These are phyloP conservation scores for Urochloa ruziziensis DNA, from an alignment of 176 grass and related monocot genomes.

Conservation along the genomic window DNA sequence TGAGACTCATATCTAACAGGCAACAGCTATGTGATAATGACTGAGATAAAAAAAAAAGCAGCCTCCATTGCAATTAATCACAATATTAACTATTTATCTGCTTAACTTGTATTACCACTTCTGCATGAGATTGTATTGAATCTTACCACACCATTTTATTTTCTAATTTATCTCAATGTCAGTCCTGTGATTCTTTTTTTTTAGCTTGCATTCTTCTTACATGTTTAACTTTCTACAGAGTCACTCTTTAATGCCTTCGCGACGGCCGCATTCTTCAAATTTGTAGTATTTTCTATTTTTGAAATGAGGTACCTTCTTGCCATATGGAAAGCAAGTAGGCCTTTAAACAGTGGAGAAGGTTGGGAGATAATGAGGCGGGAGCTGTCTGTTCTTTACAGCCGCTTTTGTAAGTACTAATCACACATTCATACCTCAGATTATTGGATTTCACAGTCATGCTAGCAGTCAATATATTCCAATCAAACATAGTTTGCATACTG, in stretches of 20 bases:
- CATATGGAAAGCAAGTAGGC: conserved; percentile 98
- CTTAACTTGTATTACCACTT: not conserved
- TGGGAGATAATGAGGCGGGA: conserved; percentile 96
- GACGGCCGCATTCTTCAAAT: conserved; percentile 98
- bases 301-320: conserved; percentile 98
- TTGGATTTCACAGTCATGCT: conserved; percentile 5
- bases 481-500: not conserved
- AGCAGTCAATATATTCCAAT: not conserved
- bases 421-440: too few relatives aligned
- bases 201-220: not conserved
- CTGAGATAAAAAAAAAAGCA: not conserved
- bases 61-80: not conserved
- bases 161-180: not conserved
- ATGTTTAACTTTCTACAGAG: conserved; percentile 55
- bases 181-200: not conserved
- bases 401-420: conserved; percentile 88
- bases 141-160: not conserved
- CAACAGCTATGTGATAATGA: not conserved
- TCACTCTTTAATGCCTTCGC: conserved; percentile 99
- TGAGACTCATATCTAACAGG: not conserved
- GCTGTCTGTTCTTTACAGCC: conserved; percentile 95
- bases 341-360: conserved; percentile 82
- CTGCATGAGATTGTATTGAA: not conserved
- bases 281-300: conserved; percentile 98
- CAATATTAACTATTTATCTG: not conserved